Evolutionary conservation across 352 stramenopile genomes (phyloP), one percentile per base, ranked within the genome.

Genomic region (Aphanomyces stellatus): DNA sequence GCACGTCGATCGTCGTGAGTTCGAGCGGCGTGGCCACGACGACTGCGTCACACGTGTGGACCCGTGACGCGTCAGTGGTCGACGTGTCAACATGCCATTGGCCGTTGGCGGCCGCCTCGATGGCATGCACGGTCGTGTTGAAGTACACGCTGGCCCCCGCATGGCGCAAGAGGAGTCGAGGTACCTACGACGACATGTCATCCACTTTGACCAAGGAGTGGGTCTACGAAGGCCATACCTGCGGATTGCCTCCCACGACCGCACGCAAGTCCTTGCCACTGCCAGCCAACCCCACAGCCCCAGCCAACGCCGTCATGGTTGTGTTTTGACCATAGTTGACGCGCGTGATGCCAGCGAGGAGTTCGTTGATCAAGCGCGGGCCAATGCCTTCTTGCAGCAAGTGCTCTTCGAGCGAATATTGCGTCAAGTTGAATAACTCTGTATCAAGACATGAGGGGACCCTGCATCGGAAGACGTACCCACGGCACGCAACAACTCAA

Each of bases 311-410:
- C 1, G 37, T 62, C 31, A 74, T 65, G 6, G 43, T 65, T n/a
- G 61, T 67, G n/a, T 69, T 73, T 53, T 74, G 70, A 2, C 70
- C 70, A 69, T 74, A 74, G 43, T 74, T 74, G 42, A 74, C 70
- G 41, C 61, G 56, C 22, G 69, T 67, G 30, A 74, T 68, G 22
- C 40, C 66, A n/a, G 60, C 49, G 30, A 64, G 17, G 33, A 74
- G 49, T 46, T 74, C 70, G 40, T 74, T 64, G 4, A 73, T 67
- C 41, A 73, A 64, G 3, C 27, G 35, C 10, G 57, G 34, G 7
- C 24, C 31, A n/a, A 73, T 31, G 19, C 65, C 69, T 6, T 33
- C 35, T 13, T 65, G n/a, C 10, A 46, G 19, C 22, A 73, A 25
- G 27, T 43, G 41, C 10, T 37, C 17, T 28, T 67, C 60, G 0